These are phyloP conservation scores for Dunaliella primolecta DNA, from an alignment of 139 green algal species.

Conservation along the genomic window DNA sequence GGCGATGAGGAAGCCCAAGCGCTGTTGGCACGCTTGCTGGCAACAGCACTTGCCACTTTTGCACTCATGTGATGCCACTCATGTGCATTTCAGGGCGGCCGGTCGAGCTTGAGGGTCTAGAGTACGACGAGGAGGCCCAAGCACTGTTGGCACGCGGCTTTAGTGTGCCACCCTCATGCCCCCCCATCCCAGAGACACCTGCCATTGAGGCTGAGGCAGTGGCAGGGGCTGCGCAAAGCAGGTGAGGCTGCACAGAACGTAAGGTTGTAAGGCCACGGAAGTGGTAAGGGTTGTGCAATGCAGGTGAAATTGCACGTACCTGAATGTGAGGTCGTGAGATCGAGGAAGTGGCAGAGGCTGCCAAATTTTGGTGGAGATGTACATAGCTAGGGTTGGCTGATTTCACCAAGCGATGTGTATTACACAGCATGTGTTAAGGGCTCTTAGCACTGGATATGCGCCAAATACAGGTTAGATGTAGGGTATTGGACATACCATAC, in stretches of 20 bases:
- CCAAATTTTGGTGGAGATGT: no score
- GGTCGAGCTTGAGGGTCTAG: conserved; percentile 28
- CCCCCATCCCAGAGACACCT: background rate
- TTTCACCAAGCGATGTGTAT: no score
- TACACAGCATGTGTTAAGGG: no score
- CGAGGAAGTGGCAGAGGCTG: background rate
- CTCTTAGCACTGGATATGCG: no score
- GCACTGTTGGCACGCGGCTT: conserved; percentile 18
- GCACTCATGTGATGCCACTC: no score
- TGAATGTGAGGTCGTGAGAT: no score
- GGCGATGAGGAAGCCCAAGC: no score
- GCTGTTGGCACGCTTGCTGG: no score
- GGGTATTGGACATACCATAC: no score
- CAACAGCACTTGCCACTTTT: no score
- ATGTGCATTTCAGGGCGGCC: background rate
- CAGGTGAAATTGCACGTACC: background rate
- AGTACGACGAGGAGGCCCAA: conserved; percentile 38
- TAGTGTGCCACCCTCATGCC: background rate
- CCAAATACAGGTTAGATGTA: no score
- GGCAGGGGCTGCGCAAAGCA: background rate
- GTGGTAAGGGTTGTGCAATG: background rate
- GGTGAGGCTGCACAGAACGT: background rate
- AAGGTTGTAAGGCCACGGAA: background rate
- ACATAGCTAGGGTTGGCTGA: no score
- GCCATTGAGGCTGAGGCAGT: background rate